phyloP scores from a whole-genome alignment of 2,329 filamentous ascomycete species.

The Penicillium nordicum region DNA sequence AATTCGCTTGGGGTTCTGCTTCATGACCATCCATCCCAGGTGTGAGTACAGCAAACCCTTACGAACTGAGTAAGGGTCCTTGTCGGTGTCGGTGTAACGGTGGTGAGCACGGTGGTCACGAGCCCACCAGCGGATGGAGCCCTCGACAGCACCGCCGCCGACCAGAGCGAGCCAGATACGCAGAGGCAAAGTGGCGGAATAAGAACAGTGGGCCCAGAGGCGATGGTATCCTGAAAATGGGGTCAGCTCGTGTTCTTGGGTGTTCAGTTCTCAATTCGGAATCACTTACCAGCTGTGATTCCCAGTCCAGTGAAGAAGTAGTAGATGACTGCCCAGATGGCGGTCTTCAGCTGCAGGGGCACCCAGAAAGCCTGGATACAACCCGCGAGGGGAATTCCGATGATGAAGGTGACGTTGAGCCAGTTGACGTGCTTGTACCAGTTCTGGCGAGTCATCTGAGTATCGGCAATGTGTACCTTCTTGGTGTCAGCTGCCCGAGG shows the following conservation, averaged over 20 bases:
- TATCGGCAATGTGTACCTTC: constrained; percentile 84
- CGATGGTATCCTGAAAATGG: constrained; percentile 63
- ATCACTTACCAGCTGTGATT: constrained; percentile 66
- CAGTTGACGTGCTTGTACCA: constrained; percentile 94
- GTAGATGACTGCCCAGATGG: constrained; percentile 69
- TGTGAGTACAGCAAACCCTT: constrained; percentile 83
- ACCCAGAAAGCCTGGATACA: constrained; percentile 74
- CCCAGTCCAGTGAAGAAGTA: constrained; percentile 82
- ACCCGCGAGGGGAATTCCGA: constrained; percentile 71
- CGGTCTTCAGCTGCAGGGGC: constrained; percentile 67
- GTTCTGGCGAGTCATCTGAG: constrained; percentile 74
- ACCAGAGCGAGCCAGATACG: constrained; percentile 78
- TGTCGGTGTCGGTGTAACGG: constrained; percentile 87
- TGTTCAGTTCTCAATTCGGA: neutral
- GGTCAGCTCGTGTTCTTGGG: neutral
- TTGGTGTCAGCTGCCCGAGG: constrained; percentile 45
- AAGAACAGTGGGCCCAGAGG: constrained; percentile 82
- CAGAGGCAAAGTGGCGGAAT: constrained; percentile 71
- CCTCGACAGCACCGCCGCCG: constrained; percentile 78
- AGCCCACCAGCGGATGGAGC: constrained; percentile 86
- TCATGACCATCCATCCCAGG: constrained; percentile 89
- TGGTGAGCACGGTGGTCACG: constrained; percentile 84
- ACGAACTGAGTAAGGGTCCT: constrained; percentile 86
- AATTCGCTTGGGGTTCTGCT: constrained; percentile 86
- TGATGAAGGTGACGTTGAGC: constrained; percentile 80